Evolutionary conservation across 371 early-diverging fungal genomes (phyloP).

Genomic region (Actinomortierella wolfii): DNA sequence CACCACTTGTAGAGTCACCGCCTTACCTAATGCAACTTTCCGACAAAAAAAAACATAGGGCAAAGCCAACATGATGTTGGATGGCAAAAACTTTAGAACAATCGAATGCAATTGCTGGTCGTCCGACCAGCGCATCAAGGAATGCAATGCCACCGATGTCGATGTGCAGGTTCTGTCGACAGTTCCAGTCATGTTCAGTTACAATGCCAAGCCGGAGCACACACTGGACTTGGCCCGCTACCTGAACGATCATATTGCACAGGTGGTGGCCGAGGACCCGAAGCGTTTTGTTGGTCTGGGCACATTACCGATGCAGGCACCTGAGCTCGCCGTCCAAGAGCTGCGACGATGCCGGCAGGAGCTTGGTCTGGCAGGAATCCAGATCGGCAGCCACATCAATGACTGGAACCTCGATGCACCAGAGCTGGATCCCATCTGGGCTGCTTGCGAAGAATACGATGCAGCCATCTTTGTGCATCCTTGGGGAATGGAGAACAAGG

Average conservation of each 20-base stretch:
- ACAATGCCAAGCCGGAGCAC: conserved; percentile 63
- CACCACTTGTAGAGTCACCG: background rate
- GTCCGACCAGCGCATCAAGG: conserved; percentile 59
- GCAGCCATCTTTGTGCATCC: conserved; percentile 73
- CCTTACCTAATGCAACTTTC: background rate
- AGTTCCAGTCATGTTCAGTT: conserved; percentile 76
- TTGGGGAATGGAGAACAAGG: conserved; percentile 72
- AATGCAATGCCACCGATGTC: conserved; percentile 56
- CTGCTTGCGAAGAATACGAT: conserved; percentile 69
- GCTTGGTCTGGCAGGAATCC: conserved; percentile 68
- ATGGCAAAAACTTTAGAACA: conserved; percentile 71
- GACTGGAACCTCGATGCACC: conserved; percentile 77
- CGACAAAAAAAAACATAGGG: conserved; percentile 33
- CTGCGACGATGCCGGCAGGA: conserved; percentile 69
- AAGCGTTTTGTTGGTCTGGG: conserved; percentile 68
- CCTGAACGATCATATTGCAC: conserved; percentile 76
- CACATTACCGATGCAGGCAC: conserved; percentile 78
- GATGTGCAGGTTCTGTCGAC: conserved; percentile 74
- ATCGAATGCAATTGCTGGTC: conserved; percentile 77
- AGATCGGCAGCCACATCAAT: conserved; percentile 75
- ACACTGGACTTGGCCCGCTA: conserved; percentile 59
- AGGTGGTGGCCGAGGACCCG: conserved; percentile 67
- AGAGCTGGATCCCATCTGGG: conserved; percentile 69
- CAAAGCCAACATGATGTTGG: conserved; percentile 70
- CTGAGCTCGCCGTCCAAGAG: conserved; percentile 69